Evolutionary conservation across 331 rosid species (phyloP).

Genomic region (Arachis monticola): DNA sequence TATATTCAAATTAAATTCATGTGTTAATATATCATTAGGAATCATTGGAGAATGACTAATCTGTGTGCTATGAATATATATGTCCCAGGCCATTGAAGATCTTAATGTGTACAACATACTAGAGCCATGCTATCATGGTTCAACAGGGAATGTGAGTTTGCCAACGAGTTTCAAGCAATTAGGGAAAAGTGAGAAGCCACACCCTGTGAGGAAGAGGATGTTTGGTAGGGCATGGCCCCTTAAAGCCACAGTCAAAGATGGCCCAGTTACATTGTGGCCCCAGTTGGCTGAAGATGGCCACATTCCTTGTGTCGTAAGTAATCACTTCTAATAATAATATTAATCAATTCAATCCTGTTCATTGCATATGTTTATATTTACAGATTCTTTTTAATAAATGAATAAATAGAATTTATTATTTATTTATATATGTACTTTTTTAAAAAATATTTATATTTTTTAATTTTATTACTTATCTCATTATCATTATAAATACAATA

Average conservation of each 20-base stretch:
- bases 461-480: no score
- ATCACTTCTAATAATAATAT: no score
- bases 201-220: constrained; percentile 69
- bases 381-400: no score
- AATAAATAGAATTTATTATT: no score
- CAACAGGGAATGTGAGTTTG: constrained; percentile 31
- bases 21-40: no score
- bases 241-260: constrained; percentile 40
- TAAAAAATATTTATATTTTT: no score
- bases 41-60: no score
- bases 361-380: no score
- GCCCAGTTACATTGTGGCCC: constrained; percentile 46
- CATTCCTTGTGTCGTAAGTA: constrained; percentile 36
- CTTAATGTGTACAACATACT: constrained; percentile 75
- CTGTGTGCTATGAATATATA: not conserved
- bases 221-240: constrained; percentile 56
- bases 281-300: constrained; percentile 2
- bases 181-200: constrained; percentile 65
- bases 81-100: constrained; percentile 55
- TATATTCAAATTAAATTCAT: no score
- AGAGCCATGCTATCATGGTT: constrained; percentile 79
- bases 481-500: no score
- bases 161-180: constrained; percentile 62
- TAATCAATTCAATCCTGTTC: no score
- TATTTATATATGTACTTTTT: no score